Evolutionary conservation across 768 basidiomycete species (phyloP).

Genomic region (Rhodocollybia butyracea): DNA sequence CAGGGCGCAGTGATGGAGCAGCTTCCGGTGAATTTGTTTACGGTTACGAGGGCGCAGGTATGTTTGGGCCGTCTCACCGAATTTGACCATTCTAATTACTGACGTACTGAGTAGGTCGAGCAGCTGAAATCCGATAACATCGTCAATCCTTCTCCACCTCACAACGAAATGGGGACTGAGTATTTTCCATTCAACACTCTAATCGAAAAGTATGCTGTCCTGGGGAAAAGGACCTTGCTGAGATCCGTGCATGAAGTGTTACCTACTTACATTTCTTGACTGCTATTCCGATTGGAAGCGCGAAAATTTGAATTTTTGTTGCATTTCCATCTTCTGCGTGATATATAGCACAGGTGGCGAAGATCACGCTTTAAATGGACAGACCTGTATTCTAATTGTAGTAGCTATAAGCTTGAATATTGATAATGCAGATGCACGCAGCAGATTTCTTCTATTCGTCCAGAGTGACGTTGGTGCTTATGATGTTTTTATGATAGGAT

Average conservation of each 20-base stretch:
- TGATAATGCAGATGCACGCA: no score
- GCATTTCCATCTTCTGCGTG: no score
- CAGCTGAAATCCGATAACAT: slow-evolving; percentile 63
- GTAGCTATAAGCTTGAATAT: no score
- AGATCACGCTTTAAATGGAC: no score
- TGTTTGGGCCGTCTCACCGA: slow-evolving; percentile 1
- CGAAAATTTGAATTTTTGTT: no score
- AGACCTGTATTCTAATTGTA: no score
- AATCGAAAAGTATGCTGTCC: slow-evolving; percentile 31
- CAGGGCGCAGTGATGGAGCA: slow-evolving; percentile 64
- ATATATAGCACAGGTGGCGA: no score
- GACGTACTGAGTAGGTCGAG: slow-evolving; percentile 40
- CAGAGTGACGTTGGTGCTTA: no score
- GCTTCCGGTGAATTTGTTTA: slow-evolving; percentile 63
- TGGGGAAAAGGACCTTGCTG: slow-evolving; percentile 24
- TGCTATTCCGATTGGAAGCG: no score
- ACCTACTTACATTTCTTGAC: slow-evolving; percentile 26
- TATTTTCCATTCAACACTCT: slow-evolving; percentile 34
- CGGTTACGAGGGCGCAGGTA: slow-evolving; percentile 70
- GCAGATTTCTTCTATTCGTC: no score
- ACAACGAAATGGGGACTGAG: slow-evolving; percentile 11
- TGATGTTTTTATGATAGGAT: no score
- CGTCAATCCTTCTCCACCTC: slow-evolving; percentile 30
- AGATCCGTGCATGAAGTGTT: slow-evolving; percentile 50
- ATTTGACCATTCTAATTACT: not conserved